Evolutionary conservation across 2,329 filamentous ascomycete genomes (phyloP), one percentile per base, ranked within the genome.

Genomic region (Neonectria magnoliae): DNA sequence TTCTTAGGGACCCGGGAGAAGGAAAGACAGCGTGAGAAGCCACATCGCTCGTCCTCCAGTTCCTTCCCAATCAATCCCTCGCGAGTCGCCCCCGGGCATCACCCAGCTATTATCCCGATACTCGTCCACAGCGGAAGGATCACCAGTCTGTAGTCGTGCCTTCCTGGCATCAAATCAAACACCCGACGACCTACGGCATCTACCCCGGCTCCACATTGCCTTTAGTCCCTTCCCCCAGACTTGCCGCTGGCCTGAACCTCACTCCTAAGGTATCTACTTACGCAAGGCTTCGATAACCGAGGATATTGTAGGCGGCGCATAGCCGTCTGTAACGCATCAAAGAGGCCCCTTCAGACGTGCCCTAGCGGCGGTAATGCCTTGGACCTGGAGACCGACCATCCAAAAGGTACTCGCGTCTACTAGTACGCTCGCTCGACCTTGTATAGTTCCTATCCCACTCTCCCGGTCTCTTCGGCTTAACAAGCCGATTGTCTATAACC

Each of bases 211-310:
- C 60, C 60, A 63, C 60, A 63, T 55, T 55, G 48, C 50, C 42
- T 38, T 47, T 45, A 45, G 50, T 51, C 33, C 22, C 36, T 33
- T 45, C 36, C 52, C 48, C 33, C 48, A 18, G 41, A 36, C 27
- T 20, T 41, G 57, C 29, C 27, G 5, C 20, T 27, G 48, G 36
- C 25, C 44, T 56, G 42, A 55, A 36, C 42, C 36, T 63, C 55
- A 48, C 13, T 54, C 47, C 45, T 50, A 6, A 25, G 25, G 25
- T 25, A 25, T 25, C 25, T 25, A 25, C 25, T 25, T 25, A 51
- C 60, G 50, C 42, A 58, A 51, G 33, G 27, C 61, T 27, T 22
- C 50, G n/a, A 59, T 59, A 55, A 55, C 61, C 61, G 61, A 63
- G 42, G 20, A 55, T 63, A 31, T 38, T 52, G 60, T 52, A 38